Evolutionary conservation across 1,284 basidiomycete genomes (phyloP), one percentile per base, ranked within the genome.

Genomic region (Coniferiporia sulphurascens): DNA sequence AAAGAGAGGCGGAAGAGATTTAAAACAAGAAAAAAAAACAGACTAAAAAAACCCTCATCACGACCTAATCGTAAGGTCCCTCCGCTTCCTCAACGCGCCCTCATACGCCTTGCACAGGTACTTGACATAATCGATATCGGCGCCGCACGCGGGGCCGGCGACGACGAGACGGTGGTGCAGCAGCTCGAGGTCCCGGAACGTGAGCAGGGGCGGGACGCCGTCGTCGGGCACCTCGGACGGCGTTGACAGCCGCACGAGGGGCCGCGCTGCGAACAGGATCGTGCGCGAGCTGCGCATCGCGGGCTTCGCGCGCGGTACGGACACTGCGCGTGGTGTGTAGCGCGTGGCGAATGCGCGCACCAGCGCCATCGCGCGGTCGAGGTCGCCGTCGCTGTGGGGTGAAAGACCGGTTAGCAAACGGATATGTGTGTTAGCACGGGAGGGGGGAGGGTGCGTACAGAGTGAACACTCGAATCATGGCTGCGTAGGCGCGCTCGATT

Each of bases 71-170:
- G 56, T 52, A 34, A 73, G 74, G 46, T 86, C 77, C 63, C 85
- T 77, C 60, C 88, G 72, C 35, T 73, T 74, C 63, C 80, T 80
- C 64, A 93, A 70, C 10, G 84, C 78, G 64, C 83, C 82, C 62
- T 83, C 79, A 65, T 91, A 91, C 7, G 85, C 74, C 71, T 83
- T 83, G 65, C 79, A 83, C 1, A 85, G 68, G 75, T 83, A 90
- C 62, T 82, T 88, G 45, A 91, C 59, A 65, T 83, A 89, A 12
- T 72, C 77, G 43, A 91, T 72, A 15, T 81, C 80, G 22, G 73
- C 72, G 19, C 35, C 46, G 19, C 62, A 52, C 17, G 22, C 48
- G 48, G 76, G 70, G 19, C 73, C 74, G 1, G 68, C 71, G 3
- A 75, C 77, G 5, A 84, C 80, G 38, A 89, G 70, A 38, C 83